These are phyloP conservation scores for Raffaelea albimanens DNA, from an alignment of 2,329 filamentous ascomycete species.

Conservation along the genomic window DNA sequence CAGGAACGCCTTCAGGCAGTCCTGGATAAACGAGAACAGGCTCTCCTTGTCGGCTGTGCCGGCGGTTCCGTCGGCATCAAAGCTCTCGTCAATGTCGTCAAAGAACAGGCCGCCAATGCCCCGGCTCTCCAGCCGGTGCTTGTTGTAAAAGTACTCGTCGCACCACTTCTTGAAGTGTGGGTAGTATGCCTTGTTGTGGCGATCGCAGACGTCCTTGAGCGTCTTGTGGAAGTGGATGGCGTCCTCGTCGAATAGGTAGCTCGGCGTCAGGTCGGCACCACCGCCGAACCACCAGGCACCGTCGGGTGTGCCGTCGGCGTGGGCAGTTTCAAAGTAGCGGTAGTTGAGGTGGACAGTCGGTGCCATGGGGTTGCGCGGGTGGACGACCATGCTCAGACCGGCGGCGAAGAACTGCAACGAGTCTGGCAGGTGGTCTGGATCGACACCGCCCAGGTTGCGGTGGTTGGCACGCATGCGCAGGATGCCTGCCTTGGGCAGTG, in stretches of 20 bases:
- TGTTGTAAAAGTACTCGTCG: conserved; percentile 93
- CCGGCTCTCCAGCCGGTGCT: conserved; percentile 77
- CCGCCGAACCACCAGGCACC: conserved; percentile 98
- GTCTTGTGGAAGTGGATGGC: conserved; percentile 93
- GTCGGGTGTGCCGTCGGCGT: conserved; percentile 65
- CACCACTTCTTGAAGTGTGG: conserved; percentile 97
- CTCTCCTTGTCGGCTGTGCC: conserved; percentile 59
- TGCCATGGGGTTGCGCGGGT: conserved; percentile 92
- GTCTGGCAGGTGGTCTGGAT: conserved; percentile 48
- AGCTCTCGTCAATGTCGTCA: conserved; percentile 82
- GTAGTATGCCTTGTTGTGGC: conserved; percentile 87
- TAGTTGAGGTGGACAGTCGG: conserved; percentile 98
- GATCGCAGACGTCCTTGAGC: conserved; percentile 87
- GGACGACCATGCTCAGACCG: conserved; percentile 84
- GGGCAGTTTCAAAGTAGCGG: conserved; percentile 94
- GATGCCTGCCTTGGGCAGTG: conserved; percentile 77
- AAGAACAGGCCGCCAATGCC: conserved; percentile 98
- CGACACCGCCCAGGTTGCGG: conserved; percentile 60
- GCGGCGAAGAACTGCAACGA: conserved; percentile 92
- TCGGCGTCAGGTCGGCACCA: conserved; percentile 85
- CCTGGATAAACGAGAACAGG: conserved; percentile 80
- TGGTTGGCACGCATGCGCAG: conserved; percentile 91
- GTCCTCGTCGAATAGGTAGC: conserved; percentile 94
- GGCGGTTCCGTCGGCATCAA: conserved; percentile 36
- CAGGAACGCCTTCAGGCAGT: conserved; percentile 77